Percentiles rank a stretch among this genome's conserved stretches.
phyloP scores from a whole-genome alignment of 2,329 filamentous ascomycete species.

The Aaosphaeria arxii region DNA sequence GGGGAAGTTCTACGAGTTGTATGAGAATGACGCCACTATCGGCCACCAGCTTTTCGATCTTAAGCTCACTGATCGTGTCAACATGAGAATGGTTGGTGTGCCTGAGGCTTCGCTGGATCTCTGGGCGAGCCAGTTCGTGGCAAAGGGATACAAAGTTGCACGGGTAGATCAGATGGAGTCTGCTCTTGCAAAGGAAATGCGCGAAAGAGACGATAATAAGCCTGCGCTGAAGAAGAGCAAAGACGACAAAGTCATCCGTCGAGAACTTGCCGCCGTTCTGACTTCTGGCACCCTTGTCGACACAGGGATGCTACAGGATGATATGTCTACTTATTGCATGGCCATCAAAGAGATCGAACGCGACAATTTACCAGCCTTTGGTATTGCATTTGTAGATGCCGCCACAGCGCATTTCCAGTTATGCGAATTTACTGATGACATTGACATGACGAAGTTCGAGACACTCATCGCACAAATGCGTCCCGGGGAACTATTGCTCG shows the following conservation, averaged over 20 bases:
- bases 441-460: slow-evolving; percentile 93
- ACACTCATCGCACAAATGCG: slow-evolving; percentile 91
- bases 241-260: slow-evolving; percentile 87
- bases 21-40: slow-evolving; percentile 95
- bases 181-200: slow-evolving; percentile 95
- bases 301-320: slow-evolving; percentile 93
- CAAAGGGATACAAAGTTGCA: slow-evolving; percentile 96
- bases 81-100: slow-evolving; percentile 99
- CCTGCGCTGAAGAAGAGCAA: slow-evolving; percentile 52
- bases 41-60: slow-evolving; percentile 96
- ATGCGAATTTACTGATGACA: slow-evolving; percentile 88
- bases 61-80: slow-evolving; percentile 95
- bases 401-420: slow-evolving; percentile 93
- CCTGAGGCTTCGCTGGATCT: slow-evolving; percentile 93
- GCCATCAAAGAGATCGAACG: slow-evolving; percentile 74
- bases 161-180: slow-evolving; percentile 96
- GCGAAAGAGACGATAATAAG: slow-evolving; percentile 70
- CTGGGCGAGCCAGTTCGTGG: slow-evolving; percentile 98
- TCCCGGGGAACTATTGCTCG: slow-evolving; percentile 83
- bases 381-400: slow-evolving; percentile 90
- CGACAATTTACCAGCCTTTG: slow-evolving; percentile 77
- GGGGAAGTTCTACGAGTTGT: slow-evolving; percentile 98
- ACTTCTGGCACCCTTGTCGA: slow-evolving; percentile 93
- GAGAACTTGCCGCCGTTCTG: slow-evolving; percentile 86
- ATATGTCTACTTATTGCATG: slow-evolving; percentile 95